These are phyloP conservation scores for Chara braunii DNA, from an alignment of 139 green algal genomes.

Conservation along the genomic window DNA sequence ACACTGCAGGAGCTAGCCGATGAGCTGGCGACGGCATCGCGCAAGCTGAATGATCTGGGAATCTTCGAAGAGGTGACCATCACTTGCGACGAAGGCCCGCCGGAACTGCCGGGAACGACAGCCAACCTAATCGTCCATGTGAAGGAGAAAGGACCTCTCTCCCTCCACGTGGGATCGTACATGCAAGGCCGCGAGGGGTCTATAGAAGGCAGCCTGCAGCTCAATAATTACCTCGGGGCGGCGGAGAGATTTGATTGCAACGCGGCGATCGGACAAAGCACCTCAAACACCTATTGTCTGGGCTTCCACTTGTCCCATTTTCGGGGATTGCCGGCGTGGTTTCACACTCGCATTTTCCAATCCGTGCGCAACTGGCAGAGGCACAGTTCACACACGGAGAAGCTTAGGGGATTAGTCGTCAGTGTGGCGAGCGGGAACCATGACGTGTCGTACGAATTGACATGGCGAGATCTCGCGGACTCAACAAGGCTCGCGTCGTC, in stretches of 20 bases:
- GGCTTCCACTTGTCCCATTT: conserved; percentile 5
- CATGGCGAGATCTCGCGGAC: conserved; percentile 21
- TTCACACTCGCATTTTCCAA: neutral
- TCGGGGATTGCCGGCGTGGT: neutral
- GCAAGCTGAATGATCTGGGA: conserved; percentile 2
- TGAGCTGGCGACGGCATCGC: neutral
- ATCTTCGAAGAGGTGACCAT: conserved; percentile 27
- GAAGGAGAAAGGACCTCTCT: conserved; percentile 5
- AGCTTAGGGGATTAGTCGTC: neutral
- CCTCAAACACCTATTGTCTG: conserved; percentile 4
- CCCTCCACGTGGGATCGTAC: conserved; percentile 14
- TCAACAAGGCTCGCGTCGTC: neutral
- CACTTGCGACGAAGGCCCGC: conserved; percentile 6
- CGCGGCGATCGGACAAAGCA: neutral
- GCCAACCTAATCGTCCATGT: conserved; percentile 16
- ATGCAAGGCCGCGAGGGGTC: conserved; percentile 17
- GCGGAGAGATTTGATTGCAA: conserved; percentile 9
- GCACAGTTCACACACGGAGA: conserved; percentile 9
- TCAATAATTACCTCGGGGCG: conserved; percentile 10
- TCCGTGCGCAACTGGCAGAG: conserved; percentile 12
- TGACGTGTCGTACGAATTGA: conserved; percentile 17
- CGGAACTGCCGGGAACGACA: conserved; percentile 6
- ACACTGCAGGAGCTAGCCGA: conserved; percentile 15
- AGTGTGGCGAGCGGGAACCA: neutral
- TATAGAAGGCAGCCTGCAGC: conserved; percentile 8